Base-by-base conservation (phyloP, 345 rosid genomes). In the Psidium friedrichsthalianum region DNA sequence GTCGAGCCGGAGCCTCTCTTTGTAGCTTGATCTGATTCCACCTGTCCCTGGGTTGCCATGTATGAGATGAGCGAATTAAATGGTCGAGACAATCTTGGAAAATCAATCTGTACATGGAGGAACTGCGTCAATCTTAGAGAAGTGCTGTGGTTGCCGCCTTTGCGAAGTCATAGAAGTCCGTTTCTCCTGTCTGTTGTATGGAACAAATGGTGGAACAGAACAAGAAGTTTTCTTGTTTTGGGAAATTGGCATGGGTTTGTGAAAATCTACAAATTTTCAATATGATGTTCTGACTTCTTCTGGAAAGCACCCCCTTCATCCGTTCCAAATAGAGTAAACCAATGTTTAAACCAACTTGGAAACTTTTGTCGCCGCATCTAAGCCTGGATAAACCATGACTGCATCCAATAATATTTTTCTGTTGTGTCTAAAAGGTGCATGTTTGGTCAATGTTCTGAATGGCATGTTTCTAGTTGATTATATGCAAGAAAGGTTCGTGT, bases 1-100 rank as follows among this genome's bases (percentile, higher is more conserved):
- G 91, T 87, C 83, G 91, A 94, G 90, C 95, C 98, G 0, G 94
- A 94, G 91, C 98, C 98, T 85, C 93, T 95, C 20, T 96, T 90
- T 86, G 91, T 53, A 51, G 91, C 95, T 82, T 93, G 90, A 92
- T 82, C 51, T 85, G 82, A 40, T 74, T 5, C 81, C 24, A 7
- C 81, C 24, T 69, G 80, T 36, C 6, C 80, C 14, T 0, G 25
- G 18, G 51, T 36, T 36, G 44, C 24, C 85, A 69, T 69, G 47
- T 69, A 36, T 18, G 24, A 36, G 47, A 20, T 3, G 2, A 36
- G 80, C 24, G 11, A 36, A 69, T 36, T 36, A 69, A 69, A 69
- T 36, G 25, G 24, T 69, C 12, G 1, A 69, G 6, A 47, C 78
- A 32, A 69, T 32, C 78, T 69, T 36, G 22, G 18, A 32, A 32